phyloP scores from a whole-genome alignment of 805 yeast species.

The Candida nitratophila region DNA sequence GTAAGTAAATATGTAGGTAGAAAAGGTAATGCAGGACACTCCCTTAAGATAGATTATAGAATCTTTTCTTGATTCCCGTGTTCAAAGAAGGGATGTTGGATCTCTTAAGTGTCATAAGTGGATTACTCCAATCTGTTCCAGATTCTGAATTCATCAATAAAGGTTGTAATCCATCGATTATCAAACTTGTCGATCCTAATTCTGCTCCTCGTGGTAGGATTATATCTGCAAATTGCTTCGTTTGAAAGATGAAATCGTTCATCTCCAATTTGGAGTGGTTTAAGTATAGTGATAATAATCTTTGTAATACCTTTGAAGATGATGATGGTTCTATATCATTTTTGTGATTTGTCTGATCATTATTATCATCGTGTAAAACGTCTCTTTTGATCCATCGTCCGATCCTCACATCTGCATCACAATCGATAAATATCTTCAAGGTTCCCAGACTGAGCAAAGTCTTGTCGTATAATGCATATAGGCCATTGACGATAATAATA shows the following conservation, averaged over 20 bases:
- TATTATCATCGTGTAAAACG: constrained; percentile 2
- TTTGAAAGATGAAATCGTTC: constrained; percentile 57
- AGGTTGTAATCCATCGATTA: constrained; percentile 58
- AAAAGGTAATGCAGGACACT: neutral
- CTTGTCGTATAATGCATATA: constrained; percentile 68
- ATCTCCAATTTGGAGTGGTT: constrained; percentile 57
- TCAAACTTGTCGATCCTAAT: constrained; percentile 44
- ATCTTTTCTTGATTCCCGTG: neutral
- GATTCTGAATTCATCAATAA: constrained; percentile 14
- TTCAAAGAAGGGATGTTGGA: too few species aligned
- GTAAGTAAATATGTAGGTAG: neutral
- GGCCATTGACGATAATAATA: constrained; percentile 59
- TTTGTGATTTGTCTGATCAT: constrained; percentile 3
- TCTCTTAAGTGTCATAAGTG: too few species aligned
- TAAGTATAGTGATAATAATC: constrained; percentile 41
- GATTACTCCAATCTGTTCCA: too few species aligned
- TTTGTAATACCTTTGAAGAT: constrained; percentile 18
- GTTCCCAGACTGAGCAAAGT: constrained; percentile 48
- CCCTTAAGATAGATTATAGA: neutral
- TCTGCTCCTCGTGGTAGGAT: constrained; percentile 69
- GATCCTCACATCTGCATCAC: constrained; percentile 79
- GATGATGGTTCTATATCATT: constrained; percentile 5
- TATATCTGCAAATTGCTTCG: constrained; percentile 68
- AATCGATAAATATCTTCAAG: constrained; percentile 68
- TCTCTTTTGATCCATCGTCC: constrained; percentile 63